phyloP scores from a whole-genome alignment of 441 rosid species.

The Erodium texanum region DNA sequence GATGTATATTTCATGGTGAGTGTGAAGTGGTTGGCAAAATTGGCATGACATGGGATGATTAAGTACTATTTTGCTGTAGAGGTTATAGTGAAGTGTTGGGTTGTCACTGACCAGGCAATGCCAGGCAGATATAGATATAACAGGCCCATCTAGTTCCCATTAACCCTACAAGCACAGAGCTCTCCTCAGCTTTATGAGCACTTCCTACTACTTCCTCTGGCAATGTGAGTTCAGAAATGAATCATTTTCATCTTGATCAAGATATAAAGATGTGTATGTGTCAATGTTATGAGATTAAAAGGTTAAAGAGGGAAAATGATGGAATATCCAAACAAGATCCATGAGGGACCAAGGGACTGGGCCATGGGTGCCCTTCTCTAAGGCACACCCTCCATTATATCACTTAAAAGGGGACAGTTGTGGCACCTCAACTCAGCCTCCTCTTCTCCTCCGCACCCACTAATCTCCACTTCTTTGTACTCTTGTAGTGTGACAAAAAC shows the following conservation, averaged over 20 bases:
- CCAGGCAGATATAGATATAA: too few species aligned
- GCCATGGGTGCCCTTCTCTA: background rate
- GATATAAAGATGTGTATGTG: background rate
- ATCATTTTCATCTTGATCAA: conserved; percentile 1
- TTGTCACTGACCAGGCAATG: background rate
- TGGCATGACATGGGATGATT: background rate
- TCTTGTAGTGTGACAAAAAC: background rate
- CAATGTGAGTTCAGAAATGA: background rate
- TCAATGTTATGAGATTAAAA: background rate
- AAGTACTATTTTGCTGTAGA: background rate
- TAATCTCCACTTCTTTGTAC: background rate
- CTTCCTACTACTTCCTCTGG: background rate
- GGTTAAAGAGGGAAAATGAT: background rate
- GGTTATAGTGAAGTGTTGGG: background rate
- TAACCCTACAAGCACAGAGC: background rate
- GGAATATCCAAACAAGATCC: conserved; percentile 9
- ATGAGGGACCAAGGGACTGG: background rate
- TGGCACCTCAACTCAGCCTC: conserved; percentile 9
- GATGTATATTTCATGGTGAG: too few species aligned
- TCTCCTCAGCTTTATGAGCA: background rate
- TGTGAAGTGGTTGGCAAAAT: background rate
- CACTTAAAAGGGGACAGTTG: conserved; percentile 6
- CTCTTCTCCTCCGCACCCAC: background rate
- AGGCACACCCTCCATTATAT: conserved; percentile 6
- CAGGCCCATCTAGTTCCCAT: background rate